These are phyloP conservation scores for Andrographis paniculata DNA, from an alignment of 305 asterid species.

Conservation along the genomic window DNA sequence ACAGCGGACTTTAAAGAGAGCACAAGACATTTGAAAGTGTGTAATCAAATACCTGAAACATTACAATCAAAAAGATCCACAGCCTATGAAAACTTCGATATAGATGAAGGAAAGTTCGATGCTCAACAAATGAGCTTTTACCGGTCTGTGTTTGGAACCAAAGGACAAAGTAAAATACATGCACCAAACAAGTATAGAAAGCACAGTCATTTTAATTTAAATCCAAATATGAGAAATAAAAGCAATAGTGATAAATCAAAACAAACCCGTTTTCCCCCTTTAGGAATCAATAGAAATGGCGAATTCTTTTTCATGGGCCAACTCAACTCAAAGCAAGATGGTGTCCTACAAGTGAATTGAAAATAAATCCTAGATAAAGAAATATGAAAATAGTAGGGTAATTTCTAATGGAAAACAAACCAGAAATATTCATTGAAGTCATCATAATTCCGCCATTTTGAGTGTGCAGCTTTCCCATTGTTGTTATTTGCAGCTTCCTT, in stretches of 20 bases:
- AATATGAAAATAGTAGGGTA: neutral
- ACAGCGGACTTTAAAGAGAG: neutral
- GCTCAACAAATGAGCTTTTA: constrained; percentile 96
- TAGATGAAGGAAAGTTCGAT: constrained; percentile 89
- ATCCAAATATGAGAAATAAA: constrained; percentile 4
- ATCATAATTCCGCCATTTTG: constrained; percentile 93
- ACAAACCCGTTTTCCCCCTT: constrained; percentile 75
- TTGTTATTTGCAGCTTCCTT: constrained; percentile 77
- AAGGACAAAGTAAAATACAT: neutral
- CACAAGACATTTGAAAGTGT: neutral
- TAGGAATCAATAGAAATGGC: constrained; percentile 56
- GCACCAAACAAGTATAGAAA: neutral
- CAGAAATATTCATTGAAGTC: constrained; percentile 98
- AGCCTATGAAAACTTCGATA: constrained; percentile 96
- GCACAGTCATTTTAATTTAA: neutral
- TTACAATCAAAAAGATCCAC: constrained; percentile 85
- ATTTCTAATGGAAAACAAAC: constrained; percentile 24
- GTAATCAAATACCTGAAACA: constrained; percentile 84
- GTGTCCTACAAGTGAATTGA: constrained; percentile 52
- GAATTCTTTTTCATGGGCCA: constrained; percentile 81
- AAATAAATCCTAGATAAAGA: constrained; percentile 9
- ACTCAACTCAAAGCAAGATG: constrained; percentile 76
- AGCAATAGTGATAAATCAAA: constrained; percentile 8
- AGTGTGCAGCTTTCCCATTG: constrained; percentile 93
- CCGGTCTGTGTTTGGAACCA: constrained; percentile 53